Base-by-base conservation (phyloP, 169 alveolate genomes). In the Eimeria maxima region DNA sequence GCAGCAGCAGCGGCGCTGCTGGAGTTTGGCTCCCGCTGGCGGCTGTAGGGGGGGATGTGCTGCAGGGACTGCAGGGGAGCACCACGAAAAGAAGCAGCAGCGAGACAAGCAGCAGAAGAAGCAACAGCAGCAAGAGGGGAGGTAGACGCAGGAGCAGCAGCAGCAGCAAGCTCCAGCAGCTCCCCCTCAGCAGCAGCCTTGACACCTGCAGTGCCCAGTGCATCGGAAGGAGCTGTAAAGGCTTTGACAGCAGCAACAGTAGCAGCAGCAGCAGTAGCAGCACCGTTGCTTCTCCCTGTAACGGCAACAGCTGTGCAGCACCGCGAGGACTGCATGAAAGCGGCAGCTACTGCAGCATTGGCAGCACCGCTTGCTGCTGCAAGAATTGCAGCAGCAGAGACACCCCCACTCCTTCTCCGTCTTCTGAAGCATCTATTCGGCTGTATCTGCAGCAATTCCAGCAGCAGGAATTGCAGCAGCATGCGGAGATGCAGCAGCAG, bases 1-100 rank as follows among this genome's bases (percentile, higher is more conserved):
- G 91, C 90, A 50, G 90, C 47, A 22, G 91, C 73, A 27, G 91
- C 91, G 55, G 91, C 91, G 16, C 50, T n/a, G 57, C 76, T 24
- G 38, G 91, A 16, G 76, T 27, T 47, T 83, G 91, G 91, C 55
- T 83, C 11, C 91, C 91, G 3, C 76, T 83, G 27, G 71, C 91
- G 5, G 76, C 33, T 2, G 55, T 83, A 47, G 76, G 91, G 55
- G 53, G 53, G 20, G 91, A 83, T 33, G 76, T 14, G 73, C 53
- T 83, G 91, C 71, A n/a, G 53, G 91, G 20, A 14, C 74, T 83
- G 53, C 74, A 53, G 24, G 73, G 20, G 57, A 42, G 45, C 81
- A 71, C 38, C 33, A 22, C 53, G 10, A 71, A 20, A 10, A 71
- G 81, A n/a, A 71, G 47, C 42, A n/a, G 47, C 45, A 71, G 47